Base-by-base conservation (phyloP, 1,139 yeast genomes). In the Arxiozyma heterogenica region DNA sequence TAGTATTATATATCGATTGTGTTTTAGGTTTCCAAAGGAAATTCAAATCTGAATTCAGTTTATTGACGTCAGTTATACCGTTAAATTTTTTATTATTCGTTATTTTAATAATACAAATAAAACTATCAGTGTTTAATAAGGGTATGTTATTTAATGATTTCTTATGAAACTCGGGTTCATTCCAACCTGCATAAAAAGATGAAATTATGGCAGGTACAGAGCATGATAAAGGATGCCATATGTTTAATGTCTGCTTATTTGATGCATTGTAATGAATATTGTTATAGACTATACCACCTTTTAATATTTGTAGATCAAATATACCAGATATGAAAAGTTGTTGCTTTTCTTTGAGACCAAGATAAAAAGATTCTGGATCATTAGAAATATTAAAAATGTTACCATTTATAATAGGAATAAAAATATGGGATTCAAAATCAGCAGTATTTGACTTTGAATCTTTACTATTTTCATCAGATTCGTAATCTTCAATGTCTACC, bases 251-350 rank as follows among this genome's bases (percentile, higher is more conserved):
- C 4, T 62, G 57, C 23, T 72, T 65, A 18, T 20, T 45, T 39
- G 72, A 67, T 1, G 82, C 71, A 57, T 75, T 76, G 60, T 77
- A 80, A 17, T 74, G 71, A 3, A 79, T 76, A 41, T 86, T 85
- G 50, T 85, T 73, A 12, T 82, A 64, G 0, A 74, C 64, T 1
- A 80, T 64, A 0, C 83, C 80, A 18, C 96, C 96, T 61, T 80
- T 72, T 52, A 79, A 74, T 0, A 87, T 73, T 7, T 71, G 70
- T 25, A 87, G 51, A 8, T 59, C 64, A 61, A 77, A 84, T 58
- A 80, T 82, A 0, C 96, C 96, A 47, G 76, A 74, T 1, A 86
- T 56, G 39, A 81, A 68, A 2, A 87, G 59, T 43, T 70, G 71
- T 61, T 86, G 86, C 47, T 71, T 59, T 41, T 55, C 55, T n/a